Evolutionary conservation across 2,329 filamentous ascomycete genomes (phyloP).

Genomic region (Zymoseptoria pseudotritici): DNA sequence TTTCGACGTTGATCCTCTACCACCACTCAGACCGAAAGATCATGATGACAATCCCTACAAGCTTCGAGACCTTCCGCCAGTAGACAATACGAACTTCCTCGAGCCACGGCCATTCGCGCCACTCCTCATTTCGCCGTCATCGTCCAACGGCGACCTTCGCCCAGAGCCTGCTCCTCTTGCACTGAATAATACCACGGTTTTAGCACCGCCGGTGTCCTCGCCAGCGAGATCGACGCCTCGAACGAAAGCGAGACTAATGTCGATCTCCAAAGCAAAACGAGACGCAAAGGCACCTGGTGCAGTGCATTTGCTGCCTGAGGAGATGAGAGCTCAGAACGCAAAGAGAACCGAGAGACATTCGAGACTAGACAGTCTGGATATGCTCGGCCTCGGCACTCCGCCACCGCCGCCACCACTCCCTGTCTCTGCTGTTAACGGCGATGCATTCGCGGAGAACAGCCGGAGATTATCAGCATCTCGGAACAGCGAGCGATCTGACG

Average conservation of each 20-base stretch:
- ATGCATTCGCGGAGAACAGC: background rate
- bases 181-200: constrained; percentile 10
- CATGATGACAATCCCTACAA: background rate
- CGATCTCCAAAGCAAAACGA: constrained; percentile 22
- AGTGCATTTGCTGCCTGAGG: constrained; percentile 26
- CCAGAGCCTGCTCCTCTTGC: constrained; percentile 1
- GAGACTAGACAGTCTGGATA: constrained; percentile 10
- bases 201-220: constrained; percentile 4
- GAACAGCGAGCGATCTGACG: background rate
- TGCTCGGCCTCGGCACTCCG: constrained; percentile 1
- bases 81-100: constrained; percentile 2
- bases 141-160: constrained; percentile 14
- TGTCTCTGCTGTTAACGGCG: background rate
- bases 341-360: constrained; percentile 12
- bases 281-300: constrained; percentile 21
- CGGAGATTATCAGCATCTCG: background rate
- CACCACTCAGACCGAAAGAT: background rate
- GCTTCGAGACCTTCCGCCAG: background rate
- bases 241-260: constrained; percentile 17
- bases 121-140: constrained; percentile 20
- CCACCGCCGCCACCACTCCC: background rate
- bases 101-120: constrained; percentile 24
- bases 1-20: background rate
- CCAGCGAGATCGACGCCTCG: background rate
- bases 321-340: constrained; percentile 21